A percentile compares a stretch with the other conserved stretches of the same genome.
phyloP scores from a whole-genome alignment of 2,329 filamentous ascomycete genomes.

The Nigrograna mackinnonii region DNA sequence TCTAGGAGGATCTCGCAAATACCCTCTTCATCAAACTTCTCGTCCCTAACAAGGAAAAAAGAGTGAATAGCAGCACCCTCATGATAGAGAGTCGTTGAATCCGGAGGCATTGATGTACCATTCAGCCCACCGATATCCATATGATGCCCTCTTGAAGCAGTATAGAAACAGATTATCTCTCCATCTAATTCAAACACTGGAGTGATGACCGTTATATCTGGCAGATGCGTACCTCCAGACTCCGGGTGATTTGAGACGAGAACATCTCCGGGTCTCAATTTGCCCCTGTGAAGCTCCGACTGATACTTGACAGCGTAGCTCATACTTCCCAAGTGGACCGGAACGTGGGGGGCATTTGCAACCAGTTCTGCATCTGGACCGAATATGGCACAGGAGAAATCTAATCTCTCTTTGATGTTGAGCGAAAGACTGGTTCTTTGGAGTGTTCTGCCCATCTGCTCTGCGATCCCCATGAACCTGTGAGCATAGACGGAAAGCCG shows the following conservation, averaged over 20 bases:
- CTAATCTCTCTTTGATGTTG: not conserved
- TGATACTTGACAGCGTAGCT: not conserved
- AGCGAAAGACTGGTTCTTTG: not conserved
- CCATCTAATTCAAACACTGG: not conserved
- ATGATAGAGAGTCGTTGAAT: not conserved
- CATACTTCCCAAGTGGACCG: not conserved
- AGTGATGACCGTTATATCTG: not conserved
- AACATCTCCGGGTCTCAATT: not conserved
- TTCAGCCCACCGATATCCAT: not conserved
- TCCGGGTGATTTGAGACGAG: not conserved
- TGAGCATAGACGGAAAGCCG: conserved; percentile 11
- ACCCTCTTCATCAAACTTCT: not conserved
- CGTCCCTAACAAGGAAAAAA: not conserved
- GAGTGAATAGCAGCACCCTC: not conserved
- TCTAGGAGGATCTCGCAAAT: not conserved
- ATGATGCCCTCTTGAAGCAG: not conserved
- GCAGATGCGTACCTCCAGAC: not conserved
- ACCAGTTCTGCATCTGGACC: not conserved
- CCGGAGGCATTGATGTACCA: not conserved
- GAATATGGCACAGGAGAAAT: not conserved
- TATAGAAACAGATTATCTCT: not conserved
- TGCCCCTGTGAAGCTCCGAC: not conserved
- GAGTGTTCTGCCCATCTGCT: not conserved
- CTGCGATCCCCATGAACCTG: not conserved
- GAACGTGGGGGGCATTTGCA: not conserved